A percentile compares a stretch with the other conserved stretches of the same genome.
These are phyloP conservation scores for Saturnispora serradocipensis DNA, from an alignment of 805 yeast species.

Conservation along the genomic window DNA sequence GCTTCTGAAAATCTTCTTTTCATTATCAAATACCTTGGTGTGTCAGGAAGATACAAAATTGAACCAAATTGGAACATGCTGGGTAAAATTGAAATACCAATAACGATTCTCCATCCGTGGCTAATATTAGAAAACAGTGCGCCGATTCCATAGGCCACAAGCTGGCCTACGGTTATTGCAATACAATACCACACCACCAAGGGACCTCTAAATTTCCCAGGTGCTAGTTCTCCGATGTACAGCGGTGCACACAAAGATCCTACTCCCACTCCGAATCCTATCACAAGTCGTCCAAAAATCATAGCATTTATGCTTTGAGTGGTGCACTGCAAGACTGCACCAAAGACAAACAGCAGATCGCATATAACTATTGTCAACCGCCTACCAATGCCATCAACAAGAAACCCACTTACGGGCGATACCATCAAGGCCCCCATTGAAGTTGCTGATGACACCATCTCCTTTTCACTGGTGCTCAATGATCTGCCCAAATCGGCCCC, in stretches of 20 bases:
- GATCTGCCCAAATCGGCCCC: constrained; percentile 55
- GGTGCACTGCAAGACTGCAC: constrained; percentile 76
- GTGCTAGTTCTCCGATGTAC: constrained; percentile 87
- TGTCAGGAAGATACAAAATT: constrained; percentile 84
- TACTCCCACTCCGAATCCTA: constrained; percentile 95
- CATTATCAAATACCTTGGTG: constrained; percentile 83
- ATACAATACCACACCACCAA: constrained; percentile 80
- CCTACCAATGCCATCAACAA: constrained; percentile 80
- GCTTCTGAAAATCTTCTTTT: constrained; percentile 60
- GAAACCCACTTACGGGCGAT: constrained; percentile 65
- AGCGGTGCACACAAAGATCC: constrained; percentile 90
- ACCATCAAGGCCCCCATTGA: constrained; percentile 87
- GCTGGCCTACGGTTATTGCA: constrained; percentile 91
- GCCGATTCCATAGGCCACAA: constrained; percentile 87
- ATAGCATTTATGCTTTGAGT: constrained; percentile 79
- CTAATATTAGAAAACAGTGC: constrained; percentile 66
- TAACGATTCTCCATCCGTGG: constrained; percentile 90
- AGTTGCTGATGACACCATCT: constrained; percentile 87
- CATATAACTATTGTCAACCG: constrained; percentile 77
- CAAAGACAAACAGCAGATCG: constrained; percentile 71
- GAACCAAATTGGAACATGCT: constrained; percentile 67
- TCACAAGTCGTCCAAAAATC: constrained; percentile 83
- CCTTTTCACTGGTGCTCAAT: constrained; percentile 71
- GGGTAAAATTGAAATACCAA: constrained; percentile 84
- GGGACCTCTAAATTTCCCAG: constrained; percentile 84